These are phyloP conservation scores for Citrus mangshanensis DNA, from an alignment of 345 rosid genomes.

Conservation along the genomic window DNA sequence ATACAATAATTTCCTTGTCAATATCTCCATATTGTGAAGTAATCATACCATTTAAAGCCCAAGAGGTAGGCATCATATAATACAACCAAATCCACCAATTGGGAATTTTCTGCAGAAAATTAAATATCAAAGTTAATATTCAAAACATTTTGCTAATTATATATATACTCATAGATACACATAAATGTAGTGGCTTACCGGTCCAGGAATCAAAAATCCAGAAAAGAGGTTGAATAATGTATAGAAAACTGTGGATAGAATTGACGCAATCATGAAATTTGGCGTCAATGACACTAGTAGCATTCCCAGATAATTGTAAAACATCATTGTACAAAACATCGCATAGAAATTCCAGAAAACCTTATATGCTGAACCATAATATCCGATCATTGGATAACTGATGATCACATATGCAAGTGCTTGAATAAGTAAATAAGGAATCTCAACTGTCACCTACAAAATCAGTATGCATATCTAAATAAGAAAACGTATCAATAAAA, in stretches of 20 bases:
- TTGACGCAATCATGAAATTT: conserved; percentile 52
- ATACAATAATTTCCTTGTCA: conserved; percentile 36
- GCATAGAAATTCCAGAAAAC: conserved; percentile 61
- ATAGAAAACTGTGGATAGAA: conserved; percentile 40
- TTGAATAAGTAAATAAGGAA: conserved; percentile 57
- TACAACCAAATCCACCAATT: conserved; percentile 84
- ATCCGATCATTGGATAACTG: conserved; percentile 74
- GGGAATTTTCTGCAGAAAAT: conserved; percentile 62
- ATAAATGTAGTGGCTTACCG: conserved; percentile 38
- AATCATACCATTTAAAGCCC: conserved; percentile 59
- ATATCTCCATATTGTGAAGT: conserved; percentile 79
- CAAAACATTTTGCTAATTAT: neutral
- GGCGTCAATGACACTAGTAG: conserved; percentile 63
- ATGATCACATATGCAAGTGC: conserved; percentile 35
- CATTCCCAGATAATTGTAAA: conserved; percentile 67
- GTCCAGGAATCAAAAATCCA: conserved; percentile 62
- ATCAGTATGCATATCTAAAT: neutral
- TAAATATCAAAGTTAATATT: neutral
- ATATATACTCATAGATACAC: too few species aligned
- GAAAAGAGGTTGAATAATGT: conserved; percentile 51
- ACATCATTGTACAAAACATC: conserved; percentile 50
- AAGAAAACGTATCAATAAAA: neutral
- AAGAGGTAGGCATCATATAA: conserved; percentile 62
- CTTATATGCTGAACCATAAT: conserved; percentile 46
- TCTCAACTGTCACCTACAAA: conserved; percentile 60